A percentile compares a stretch with the other conserved stretches of the same genome.
phyloP scores from a whole-genome alignment of 305 asterid species.

The Stenogyne calaminthoides region DNA sequence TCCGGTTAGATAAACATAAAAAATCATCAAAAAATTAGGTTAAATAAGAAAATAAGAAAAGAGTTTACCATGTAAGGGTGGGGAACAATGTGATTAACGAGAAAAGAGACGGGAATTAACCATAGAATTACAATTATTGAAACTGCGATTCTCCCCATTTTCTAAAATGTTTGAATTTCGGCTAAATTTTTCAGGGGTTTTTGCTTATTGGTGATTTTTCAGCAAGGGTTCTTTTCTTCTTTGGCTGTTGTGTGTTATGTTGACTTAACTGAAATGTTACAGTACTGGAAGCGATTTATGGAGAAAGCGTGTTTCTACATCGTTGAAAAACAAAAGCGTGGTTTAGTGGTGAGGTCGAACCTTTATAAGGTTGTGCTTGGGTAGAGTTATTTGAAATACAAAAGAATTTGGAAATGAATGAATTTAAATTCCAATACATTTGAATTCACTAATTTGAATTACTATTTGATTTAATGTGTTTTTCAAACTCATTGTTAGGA shows the following conservation, averaged over 20 bases:
- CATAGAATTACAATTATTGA: conserved; percentile 53
- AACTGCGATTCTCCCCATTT: conserved; percentile 72
- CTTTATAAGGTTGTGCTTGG: too few species aligned
- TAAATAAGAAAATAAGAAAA: neutral
- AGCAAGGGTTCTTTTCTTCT: neutral
- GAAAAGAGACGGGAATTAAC: conserved; percentile 60
- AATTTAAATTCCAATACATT: too few species aligned
- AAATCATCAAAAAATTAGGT: conserved; percentile 13
- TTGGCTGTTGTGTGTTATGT: neutral
- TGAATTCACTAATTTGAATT: too few species aligned
- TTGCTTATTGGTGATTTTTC: neutral
- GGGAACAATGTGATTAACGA: conserved; percentile 77
- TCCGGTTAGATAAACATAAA: neutral
- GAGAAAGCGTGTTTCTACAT: neutral
- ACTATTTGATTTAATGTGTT: too few species aligned
- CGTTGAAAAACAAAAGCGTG: neutral
- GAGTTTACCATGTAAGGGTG: conserved; percentile 80
- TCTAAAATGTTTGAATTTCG: neutral
- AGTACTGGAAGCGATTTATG: neutral
- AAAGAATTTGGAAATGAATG: too few species aligned
- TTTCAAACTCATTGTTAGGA: too few species aligned
- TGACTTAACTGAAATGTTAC: neutral
- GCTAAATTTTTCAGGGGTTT: neutral
- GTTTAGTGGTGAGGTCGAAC: neutral
- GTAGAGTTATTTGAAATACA: too few species aligned